Conservation (phyloP, 805 yeast genomes). For the Pichia nakasei region DNA sequence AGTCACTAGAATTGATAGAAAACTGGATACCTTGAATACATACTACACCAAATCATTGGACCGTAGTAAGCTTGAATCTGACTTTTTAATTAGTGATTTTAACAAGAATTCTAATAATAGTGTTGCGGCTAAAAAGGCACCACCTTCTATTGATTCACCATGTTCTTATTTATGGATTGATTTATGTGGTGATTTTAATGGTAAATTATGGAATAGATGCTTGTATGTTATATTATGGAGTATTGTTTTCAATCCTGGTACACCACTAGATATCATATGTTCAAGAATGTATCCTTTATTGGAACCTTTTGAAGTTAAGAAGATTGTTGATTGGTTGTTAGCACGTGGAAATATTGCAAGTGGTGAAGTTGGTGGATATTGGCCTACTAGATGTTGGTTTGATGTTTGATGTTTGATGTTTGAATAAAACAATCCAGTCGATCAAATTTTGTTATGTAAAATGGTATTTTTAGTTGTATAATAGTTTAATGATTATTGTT, state of each 20-base stretch:
- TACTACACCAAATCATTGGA: conserved; percentile 74
- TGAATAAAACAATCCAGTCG: no score
- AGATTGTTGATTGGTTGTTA: conserved; percentile 38
- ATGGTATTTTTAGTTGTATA: conserved; percentile 3
- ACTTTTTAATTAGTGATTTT: conserved; percentile 35
- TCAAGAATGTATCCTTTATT: conserved; percentile 23
- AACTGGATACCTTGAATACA: conserved; percentile 41
- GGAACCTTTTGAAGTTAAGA: conserved; percentile 31
- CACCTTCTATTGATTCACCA: conserved; percentile 52
- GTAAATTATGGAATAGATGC: conserved; percentile 50
- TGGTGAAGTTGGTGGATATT: conserved; percentile 32
- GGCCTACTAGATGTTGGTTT: conserved; percentile 40
- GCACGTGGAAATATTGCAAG: conserved; percentile 29
- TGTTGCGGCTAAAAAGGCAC: conserved; percentile 16
- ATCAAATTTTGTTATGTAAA: not conserved
- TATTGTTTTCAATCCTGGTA: conserved; percentile 49
- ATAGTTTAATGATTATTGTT: not conserved
- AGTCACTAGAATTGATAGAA: conserved; percentile 47
- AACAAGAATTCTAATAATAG: conserved; percentile 5
- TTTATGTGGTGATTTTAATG: conserved; percentile 50
- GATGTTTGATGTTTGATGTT: no score
- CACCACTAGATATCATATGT: conserved; percentile 22
- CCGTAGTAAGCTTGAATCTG: conserved; percentile 57
- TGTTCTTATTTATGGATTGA: conserved; percentile 70
- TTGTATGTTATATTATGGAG: conserved; percentile 38